Evolutionary conservation across 2,329 filamentous ascomycete species (phyloP), one percentile per base, ranked within the genome.

Genomic region (Plectosphaerella sp.): DNA sequence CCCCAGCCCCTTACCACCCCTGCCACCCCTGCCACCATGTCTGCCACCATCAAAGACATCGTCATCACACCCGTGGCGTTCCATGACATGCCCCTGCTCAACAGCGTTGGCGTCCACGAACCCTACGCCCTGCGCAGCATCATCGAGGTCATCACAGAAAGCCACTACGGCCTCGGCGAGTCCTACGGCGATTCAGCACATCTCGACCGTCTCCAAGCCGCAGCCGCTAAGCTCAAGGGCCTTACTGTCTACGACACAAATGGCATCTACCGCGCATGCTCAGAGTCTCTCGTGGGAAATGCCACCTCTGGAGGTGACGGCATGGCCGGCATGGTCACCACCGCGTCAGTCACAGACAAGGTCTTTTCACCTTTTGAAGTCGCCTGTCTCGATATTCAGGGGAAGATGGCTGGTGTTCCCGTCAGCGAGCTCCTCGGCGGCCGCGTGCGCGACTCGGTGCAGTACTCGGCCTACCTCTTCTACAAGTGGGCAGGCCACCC

Each of bases 181-280:
- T 72, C 70, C 9, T 73, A 73, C 45, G 71, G 70, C 24, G 69
- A 72, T 55, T 67, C 64, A 4, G 62, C 63, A 2, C 71, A 73
- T 50, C 55, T 73, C 1, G 48, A 51, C 4, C 68, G 69, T 8
- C 59, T 74, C 11, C 58, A 64, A 5, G 57, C 55, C 28, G 70
- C 63, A 36, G 68, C 67, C 5, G 53, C 61, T 4, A 54, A 54
- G 5, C 61, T 70, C 50, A 67, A 59, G 15, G 66, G 61, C 1
- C 49, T 66, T 5, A 57, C 66, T 3, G 56, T 69, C 1, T 65
- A 67, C 37, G 89, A 90, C 67, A 93, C 89, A 1, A 94, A 93
- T 63, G 86, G 91, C 60, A 80, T 93, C 59, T 93, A 92, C 69
- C 86, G 90, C 57, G 88, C 84, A 4, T 95, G 94, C 63, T 78